Conservation (phyloP, 2,329 filamentous ascomycete genomes). For the Paecilomyces dactylethromorphus region DNA sequence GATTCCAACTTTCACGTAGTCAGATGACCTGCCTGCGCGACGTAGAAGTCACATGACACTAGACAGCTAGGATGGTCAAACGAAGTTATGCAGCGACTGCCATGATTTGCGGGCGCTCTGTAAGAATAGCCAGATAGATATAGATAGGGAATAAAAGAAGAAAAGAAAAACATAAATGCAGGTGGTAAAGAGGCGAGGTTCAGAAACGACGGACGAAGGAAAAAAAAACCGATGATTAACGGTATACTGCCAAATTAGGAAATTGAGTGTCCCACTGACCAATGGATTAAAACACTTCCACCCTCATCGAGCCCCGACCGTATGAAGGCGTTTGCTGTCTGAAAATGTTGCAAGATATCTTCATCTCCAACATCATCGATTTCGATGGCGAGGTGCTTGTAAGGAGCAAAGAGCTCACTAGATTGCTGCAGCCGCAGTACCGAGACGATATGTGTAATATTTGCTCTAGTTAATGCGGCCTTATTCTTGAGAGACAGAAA, state of each 20-base stretch:
- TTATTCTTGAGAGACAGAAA: conserved; percentile 72
- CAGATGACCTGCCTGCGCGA: not conserved
- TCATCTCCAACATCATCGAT: conserved; percentile 88
- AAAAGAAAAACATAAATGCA: not conserved
- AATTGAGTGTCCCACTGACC: conserved; percentile 45
- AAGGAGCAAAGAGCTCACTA: conserved; percentile 53
- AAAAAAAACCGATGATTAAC: not conserved
- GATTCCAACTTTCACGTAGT: not conserved
- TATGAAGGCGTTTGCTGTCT: conserved; percentile 75
- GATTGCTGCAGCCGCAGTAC: conserved; percentile 60
- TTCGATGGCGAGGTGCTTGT: conserved; percentile 70
- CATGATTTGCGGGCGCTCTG: not conserved
- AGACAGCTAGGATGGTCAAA: not conserved
- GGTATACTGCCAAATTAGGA: not conserved
- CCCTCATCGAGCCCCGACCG: conserved; percentile 62
- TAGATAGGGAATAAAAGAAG: not conserved
- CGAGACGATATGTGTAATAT: conserved; percentile 88
- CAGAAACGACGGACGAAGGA: not conserved
- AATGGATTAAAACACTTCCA: conserved; percentile 60
- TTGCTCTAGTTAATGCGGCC: conserved; percentile 60
- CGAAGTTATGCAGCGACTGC: not conserved
- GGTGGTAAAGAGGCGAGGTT: not conserved
- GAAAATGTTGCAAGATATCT: conserved; percentile 75
- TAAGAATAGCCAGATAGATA: not conserved
- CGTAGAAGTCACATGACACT: not conserved